phyloP scores from a whole-genome alignment of 1,139 yeast genomes.

The Debaryomyces udenii region DNA sequence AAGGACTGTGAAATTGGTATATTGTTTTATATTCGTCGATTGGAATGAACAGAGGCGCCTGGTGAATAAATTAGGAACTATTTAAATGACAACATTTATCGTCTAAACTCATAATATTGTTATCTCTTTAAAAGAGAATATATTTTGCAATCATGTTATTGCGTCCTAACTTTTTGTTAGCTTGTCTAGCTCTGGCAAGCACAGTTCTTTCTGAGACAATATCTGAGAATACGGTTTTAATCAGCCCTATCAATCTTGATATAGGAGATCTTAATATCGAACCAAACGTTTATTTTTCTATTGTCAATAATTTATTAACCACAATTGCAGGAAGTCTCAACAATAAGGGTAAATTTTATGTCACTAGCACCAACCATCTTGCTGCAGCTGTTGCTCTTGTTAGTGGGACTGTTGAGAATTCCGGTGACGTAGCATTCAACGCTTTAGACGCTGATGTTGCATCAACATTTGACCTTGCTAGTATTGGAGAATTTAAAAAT shows the following conservation, averaged over 20 bases:
- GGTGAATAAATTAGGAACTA: too few species aligned
- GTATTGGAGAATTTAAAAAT: slow-evolving; percentile 33
- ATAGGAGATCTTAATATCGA: slow-evolving; percentile 18
- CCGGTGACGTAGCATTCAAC: slow-evolving; percentile 30
- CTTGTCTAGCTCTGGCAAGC: slow-evolving; percentile 1
- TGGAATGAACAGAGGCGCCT: too few species aligned
- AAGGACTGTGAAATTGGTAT: too few species aligned
- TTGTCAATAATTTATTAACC: slow-evolving; percentile 31
- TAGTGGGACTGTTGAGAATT: slow-evolving; percentile 21
- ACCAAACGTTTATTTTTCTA: slow-evolving; percentile 30
- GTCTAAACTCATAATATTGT: too few species aligned
- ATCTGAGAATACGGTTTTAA: slow-evolving; percentile 14
- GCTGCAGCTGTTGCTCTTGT: slow-evolving; percentile 18
- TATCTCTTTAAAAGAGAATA: not conserved
- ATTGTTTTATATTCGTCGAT: too few species aligned
- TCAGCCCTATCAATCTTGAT: slow-evolving; percentile 23
- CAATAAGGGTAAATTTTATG: slow-evolving; percentile 29
- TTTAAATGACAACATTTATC: too few species aligned
- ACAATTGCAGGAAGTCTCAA: slow-evolving; percentile 26
- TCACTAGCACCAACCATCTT: slow-evolving; percentile 15
- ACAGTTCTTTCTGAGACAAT: slow-evolving; percentile 4
- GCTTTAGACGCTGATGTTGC: slow-evolving; percentile 18
- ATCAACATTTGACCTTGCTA: slow-evolving; percentile 28
- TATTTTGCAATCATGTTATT: slow-evolving; percentile 1
- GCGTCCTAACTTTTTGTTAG: not conserved